Evolutionary conservation across 1,284 basidiomycete genomes (phyloP), one percentile per base, ranked within the genome.

Genomic region (Phaffia rhodozyma): DNA sequence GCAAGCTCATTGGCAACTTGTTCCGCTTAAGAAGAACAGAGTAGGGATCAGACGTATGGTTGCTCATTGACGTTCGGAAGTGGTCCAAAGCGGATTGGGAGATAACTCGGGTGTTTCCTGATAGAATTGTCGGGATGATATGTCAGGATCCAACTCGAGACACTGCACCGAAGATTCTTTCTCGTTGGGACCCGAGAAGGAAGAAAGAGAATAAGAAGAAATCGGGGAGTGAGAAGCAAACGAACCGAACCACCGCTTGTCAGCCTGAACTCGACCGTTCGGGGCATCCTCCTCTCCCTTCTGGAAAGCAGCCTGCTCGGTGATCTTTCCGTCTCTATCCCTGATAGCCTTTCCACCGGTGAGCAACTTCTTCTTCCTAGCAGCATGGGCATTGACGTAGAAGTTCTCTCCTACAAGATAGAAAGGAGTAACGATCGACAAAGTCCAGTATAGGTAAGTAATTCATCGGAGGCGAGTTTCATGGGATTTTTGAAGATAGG

Each of bases 71-170:
- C 18, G 88, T 90, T 60, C 92, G 80, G 78, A 97, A 96, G 75
- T 94, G 92, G 72, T 97, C 92, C 71, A 97, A 77, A 7, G 92
- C 91, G 50, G 83, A 87, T 73, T 97, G 92, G n/a, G 89, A 91
- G 74, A 99, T 97, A 60, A 97, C 94, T 72, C 96, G 82, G 16
- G 96, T 98, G 78, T 98, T 98, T 56, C 93, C 89, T 92, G 68
- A 1, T 18, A n/a, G 34, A 27, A 48, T 49, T 21, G 21, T 5
- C 0, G 29, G 23, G 11, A 4, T 49, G 32, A 4, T 18, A 1
- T 2, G 23, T 16, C n/a, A 6, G 25, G 20, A 34, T 4, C 1
- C 9, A 20, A 54, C 43, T 54, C 25, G 48, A 21, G 21, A n/a
- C 5, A 30, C 16, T 25, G 38, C 13, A 7, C 5, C 38, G 18